phyloP scores from a whole-genome alignment of 768 basidiomycete species.

The Favolaschia claudopus region DNA sequence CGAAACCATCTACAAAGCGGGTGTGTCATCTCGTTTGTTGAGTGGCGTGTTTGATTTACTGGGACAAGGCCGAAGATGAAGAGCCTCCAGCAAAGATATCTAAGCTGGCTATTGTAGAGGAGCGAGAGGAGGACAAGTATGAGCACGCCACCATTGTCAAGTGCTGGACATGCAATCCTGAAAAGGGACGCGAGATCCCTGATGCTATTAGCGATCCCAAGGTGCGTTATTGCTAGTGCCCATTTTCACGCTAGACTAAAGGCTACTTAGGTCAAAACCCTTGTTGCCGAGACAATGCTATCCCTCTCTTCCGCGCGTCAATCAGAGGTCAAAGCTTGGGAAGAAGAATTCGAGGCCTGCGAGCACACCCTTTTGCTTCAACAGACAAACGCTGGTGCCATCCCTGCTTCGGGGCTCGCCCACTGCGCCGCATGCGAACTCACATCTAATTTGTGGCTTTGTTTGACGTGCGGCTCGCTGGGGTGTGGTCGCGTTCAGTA shows the following conservation, averaged over 20 bases:
- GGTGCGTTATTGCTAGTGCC: constrained; percentile 31
- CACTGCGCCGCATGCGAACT: constrained; percentile 86
- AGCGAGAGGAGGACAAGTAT: constrained; percentile 90
- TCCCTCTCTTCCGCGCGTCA: constrained; percentile 90
- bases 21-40: constrained; percentile 53
- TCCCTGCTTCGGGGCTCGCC: constrained; percentile 70
- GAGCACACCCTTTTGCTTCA: constrained; percentile 71
- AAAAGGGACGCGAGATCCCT: constrained; percentile 53
- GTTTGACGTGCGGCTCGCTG: constrained; percentile 87
- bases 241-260: background rate
- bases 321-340: constrained; percentile 97
- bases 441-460: constrained; percentile 94
- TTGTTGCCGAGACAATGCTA: constrained; percentile 75
- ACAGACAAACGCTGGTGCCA: constrained; percentile 52
- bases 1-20: constrained; percentile 68
- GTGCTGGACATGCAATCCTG: constrained; percentile 78
- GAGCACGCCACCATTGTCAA: constrained; percentile 68
- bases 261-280: constrained; percentile 52
- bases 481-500: constrained; percentile 90
- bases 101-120: constrained; percentile 87
- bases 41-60: background rate
- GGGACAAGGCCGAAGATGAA: constrained; percentile 67
- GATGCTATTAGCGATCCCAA: constrained; percentile 45
- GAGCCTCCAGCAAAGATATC: constrained; percentile 91
- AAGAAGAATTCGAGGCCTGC: constrained; percentile 90